Evolutionary conservation across 1,284 basidiomycete genomes (phyloP), one percentile per base, ranked within the genome.

Genomic region (Ganoderma meredithae): DNA sequence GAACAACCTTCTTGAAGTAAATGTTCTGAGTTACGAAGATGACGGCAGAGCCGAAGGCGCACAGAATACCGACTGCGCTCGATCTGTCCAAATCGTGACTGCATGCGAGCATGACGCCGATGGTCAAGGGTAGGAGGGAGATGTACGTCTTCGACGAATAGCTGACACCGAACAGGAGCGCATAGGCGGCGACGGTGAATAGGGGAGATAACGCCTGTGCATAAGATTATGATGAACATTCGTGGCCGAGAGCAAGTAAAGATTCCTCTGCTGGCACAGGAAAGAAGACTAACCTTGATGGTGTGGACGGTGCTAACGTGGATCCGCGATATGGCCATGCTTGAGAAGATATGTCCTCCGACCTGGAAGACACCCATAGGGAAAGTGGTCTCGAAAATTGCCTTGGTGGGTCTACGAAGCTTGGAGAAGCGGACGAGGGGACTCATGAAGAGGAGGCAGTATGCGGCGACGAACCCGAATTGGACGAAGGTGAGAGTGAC

Each of bases 11-110:
- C 83, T 99, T 99, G 87, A 97, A 98, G 81, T 97, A 98, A 76
- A 99, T 99, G 82, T 99, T 99, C 73, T 97, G 97, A 69, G 94
- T 95, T 62, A 99, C 98, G 78, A 99, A 99, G 73, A 99, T 90
- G 69, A 99, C 81, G 31, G 97, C 97, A 17, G 95, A 97, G 47
- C 96, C 96, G 76, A 98, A 95, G 3, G 96, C 96, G 79, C 94
- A 97, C 17, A 97, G 81, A 31, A 98, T 83, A 22, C 96, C 96
- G 59, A 93, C 82, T 7, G 88, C 81, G 79, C 97, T 97, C 58
- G 93, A 95, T 6, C 90, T 89, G 3, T 95, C 94, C 66, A 97
- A 84, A 81, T 98, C 96, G 76, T 95, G 96, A 15, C 96, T 96
- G 80, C 94, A 98, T 33, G 96, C 97, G 72, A 99, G 86, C 95